A percentile compares a stretch with the other conserved stretches of the same genome.
phyloP scores from a whole-genome alignment of 441 rosid genomes.

The Omphalea diandra region DNA sequence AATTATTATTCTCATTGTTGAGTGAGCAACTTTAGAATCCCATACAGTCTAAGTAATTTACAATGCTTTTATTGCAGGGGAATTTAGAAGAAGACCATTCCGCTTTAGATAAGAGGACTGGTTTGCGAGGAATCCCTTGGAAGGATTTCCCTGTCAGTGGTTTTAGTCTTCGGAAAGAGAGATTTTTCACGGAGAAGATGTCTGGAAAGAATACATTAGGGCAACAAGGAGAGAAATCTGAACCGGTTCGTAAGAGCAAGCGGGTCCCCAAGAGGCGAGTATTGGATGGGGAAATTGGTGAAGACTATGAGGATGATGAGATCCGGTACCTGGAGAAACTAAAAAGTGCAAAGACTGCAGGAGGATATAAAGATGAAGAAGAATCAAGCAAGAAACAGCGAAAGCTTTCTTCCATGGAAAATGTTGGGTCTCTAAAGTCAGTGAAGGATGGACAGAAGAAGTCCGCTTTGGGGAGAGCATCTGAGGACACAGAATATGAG shows the following conservation, averaged over 20 bases:
- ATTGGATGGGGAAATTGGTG: slow-evolving; percentile 58
- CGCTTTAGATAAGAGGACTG: slow-evolving; percentile 49
- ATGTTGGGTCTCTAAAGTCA: slow-evolving; percentile 31
- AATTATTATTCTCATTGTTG: slow-evolving; percentile 17
- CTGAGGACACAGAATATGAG: slow-evolving; percentile 53
- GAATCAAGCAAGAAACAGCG: slow-evolving; percentile 50
- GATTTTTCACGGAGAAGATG: slow-evolving; percentile 44
- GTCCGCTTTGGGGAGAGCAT: slow-evolving; percentile 36
- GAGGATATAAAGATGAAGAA: slow-evolving; percentile 43
- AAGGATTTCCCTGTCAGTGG: slow-evolving; percentile 60
- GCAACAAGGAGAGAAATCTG: slow-evolving; percentile 56
- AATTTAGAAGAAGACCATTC: slow-evolving; percentile 45
- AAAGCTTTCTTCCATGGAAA: slow-evolving; percentile 56
- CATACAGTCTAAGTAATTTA: slow-evolving; percentile 18
- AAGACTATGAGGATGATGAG: slow-evolving; percentile 75
- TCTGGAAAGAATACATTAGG: slow-evolving; percentile 35
- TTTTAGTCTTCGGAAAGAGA: slow-evolving; percentile 57
- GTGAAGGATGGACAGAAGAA: slow-evolving; percentile 58
- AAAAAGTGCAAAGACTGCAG: slow-evolving; percentile 45
- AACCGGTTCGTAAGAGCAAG: slow-evolving; percentile 78
- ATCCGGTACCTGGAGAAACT: slow-evolving; percentile 75
- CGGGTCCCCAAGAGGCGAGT: slow-evolving; percentile 68
- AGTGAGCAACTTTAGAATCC: slow-evolving; percentile 21
- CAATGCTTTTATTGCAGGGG: slow-evolving; percentile 49
- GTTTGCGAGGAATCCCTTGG: slow-evolving; percentile 74